phyloP scores from a whole-genome alignment of 345 rosid species.

The Moricandia moricandioides region DNA sequence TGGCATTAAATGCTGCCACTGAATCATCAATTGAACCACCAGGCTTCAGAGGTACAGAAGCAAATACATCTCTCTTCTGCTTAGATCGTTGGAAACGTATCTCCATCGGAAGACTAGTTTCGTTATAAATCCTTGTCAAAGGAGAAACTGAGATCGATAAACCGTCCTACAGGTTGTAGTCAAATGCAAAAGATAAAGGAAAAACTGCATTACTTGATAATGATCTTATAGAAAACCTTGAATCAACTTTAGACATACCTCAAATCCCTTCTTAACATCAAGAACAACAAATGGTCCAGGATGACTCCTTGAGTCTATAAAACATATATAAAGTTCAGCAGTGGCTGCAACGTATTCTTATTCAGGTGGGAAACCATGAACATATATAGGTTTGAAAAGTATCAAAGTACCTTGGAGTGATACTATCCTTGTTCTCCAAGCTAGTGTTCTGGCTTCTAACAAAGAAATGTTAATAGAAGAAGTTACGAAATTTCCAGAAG shows the following conservation, averaged over 20 bases:
- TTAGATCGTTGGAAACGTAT: constrained; percentile 73
- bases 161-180: constrained; percentile 59
- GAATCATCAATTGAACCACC: constrained; percentile 87
- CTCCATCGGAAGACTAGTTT: constrained; percentile 71
- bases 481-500: constrained; percentile 57
- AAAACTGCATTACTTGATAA: constrained; percentile 9
- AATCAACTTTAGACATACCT: constrained; percentile 49
- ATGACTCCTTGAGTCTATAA: constrained; percentile 72
- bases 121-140: constrained; percentile 76
- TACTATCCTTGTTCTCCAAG: constrained; percentile 83
- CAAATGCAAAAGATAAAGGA: constrained; percentile 7
- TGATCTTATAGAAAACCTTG: constrained; percentile 19
- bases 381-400: constrained; percentile 18
- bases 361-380: constrained; percentile 17
- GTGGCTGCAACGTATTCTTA: constrained; percentile 11
- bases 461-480: constrained; percentile 57
- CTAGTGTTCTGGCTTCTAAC: constrained; percentile 55
- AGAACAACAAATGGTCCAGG: constrained; percentile 89
- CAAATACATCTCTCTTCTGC: constrained; percentile 55
- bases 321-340: constrained; percentile 27
- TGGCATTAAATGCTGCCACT: constrained; percentile 72
- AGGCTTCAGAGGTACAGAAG: constrained; percentile 56
- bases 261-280: constrained; percentile 60
- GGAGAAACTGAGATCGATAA: constrained; percentile 81
- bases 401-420: constrained; percentile 66